Evolutionary conservation across 1,284 basidiomycete species (phyloP), one percentile per base, ranked within the genome.

Genomic region (Malassezia psittaci): DNA sequence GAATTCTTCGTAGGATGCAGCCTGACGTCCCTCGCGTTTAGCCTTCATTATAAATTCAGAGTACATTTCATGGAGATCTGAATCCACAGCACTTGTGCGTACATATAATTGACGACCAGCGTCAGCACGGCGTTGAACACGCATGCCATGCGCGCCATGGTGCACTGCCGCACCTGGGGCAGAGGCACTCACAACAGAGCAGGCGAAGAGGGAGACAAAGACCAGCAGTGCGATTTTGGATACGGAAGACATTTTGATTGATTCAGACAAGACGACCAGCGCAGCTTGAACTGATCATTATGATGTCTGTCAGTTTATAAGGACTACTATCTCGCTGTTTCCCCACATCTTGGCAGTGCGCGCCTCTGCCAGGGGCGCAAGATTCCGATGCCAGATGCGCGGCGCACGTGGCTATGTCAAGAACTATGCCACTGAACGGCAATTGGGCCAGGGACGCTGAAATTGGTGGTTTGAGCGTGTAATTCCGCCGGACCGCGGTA

Each of bases 61-160:
- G 12, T 33, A 48, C 29, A 47, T 47, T 11, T 47, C 45, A 5
- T n/a, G 29, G n/a, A 47, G 13, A 12, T 29, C 9, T 13, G 21
- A 13, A 33, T 45, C 12, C 16, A 10, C 10, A 9, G 5, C 43
- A 12, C 7, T 18, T 4, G 29, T 19, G 12, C 43, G 43, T 16
- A 34, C 43, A 33, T 34, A 19, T 34, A 45, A 13, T 13, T 43
- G 43, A 45, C 43, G 43, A 45, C 43, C 43, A 45, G 43, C 43
- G 21, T 45, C 43, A 32, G 43, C 43, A 18, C 24, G 43, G 43
- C 43, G 43, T 24, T 33, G 43, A 13, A 45, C 13, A 19, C 41
- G 41, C 43, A 45, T 45, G 24, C 43, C 43, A 24, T 29, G 12
- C 8, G 16, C 29, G 9, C 13, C 13, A 2, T 18, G n/a, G 13